Percentiles rank a stretch among this genome's conserved stretches.
These are phyloP conservation scores for Linnemannia zychae DNA, from an alignment of 192 early-diverging fungal species.

Conservation along the genomic window DNA sequence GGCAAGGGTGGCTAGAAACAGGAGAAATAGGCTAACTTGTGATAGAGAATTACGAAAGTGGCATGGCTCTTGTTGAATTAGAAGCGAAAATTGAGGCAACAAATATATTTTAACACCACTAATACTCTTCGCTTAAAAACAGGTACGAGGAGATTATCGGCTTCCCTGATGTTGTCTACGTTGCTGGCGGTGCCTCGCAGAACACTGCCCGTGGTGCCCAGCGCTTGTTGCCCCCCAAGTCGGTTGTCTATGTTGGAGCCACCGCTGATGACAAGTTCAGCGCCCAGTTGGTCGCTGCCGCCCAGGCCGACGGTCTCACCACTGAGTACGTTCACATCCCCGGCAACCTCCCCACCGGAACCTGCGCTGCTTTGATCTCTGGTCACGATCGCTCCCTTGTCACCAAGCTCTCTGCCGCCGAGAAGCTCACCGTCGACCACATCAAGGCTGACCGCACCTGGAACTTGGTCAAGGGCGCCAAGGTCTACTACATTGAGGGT, in stretches of 20 bases:
- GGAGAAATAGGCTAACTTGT: no score
- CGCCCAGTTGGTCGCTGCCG: constrained; percentile 79
- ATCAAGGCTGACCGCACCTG: constrained; percentile 82
- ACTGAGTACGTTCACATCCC: constrained; percentile 89
- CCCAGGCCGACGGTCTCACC: constrained; percentile 85
- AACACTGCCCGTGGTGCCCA: constrained; percentile 93
- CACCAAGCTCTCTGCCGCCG: constrained; percentile 96
- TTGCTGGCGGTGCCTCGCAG: constrained; percentile 97
- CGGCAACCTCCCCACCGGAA: constrained; percentile 87
- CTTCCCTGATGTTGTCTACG: constrained; percentile 81
- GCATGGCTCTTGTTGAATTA: no score
- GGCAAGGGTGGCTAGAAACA: no score
- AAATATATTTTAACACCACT: no score
- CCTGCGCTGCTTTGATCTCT: constrained; percentile 96
- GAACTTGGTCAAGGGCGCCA: constrained; percentile 87
- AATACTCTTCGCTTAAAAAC: background rate
- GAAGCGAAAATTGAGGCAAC: no score
- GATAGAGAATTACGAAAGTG: no score
- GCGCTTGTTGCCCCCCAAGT: constrained; percentile 89
- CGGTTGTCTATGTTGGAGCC: constrained; percentile 94
- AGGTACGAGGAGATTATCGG: constrained; percentile 86
- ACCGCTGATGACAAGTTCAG: constrained; percentile 91
- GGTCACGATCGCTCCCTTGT: constrained; percentile 89
- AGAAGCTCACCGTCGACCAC: constrained; percentile 67
- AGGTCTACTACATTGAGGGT: constrained; percentile 94